Evolutionary conservation across 2,329 filamentous ascomycete species (phyloP).

Genomic region (Daldinia sp.): DNA sequence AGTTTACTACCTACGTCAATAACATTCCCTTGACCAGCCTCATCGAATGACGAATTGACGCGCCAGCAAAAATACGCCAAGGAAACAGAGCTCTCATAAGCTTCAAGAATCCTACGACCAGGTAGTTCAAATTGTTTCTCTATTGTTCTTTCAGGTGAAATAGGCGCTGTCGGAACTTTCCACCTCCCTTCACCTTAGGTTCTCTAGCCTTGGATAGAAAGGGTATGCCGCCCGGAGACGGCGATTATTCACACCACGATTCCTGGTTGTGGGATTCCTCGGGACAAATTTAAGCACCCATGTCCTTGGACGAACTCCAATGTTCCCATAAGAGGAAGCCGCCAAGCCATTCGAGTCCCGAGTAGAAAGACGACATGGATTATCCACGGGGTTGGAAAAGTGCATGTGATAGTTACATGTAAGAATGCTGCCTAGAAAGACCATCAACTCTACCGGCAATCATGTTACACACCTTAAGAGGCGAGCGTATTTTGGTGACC

Average conservation of each 20-base stretch:
- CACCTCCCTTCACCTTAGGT: neutral
- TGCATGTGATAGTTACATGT: neutral
- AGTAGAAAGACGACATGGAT: slow-evolving; percentile 4
- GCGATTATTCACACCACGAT: neutral
- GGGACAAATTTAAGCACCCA: neutral
- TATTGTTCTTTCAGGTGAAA: neutral
- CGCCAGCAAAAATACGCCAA: neutral
- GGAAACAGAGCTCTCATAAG: neutral
- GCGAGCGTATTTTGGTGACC: neutral
- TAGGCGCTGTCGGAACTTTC: neutral
- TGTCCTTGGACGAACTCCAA: neutral
- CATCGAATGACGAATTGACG: neutral
- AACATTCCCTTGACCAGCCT: neutral
- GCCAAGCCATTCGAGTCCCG: neutral
- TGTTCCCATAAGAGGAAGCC: slow-evolving; percentile 5
- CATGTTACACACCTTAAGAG: neutral
- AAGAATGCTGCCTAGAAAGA: neutral
- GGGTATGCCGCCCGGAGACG: neutral
- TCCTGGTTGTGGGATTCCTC: neutral
- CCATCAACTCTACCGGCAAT: neutral
- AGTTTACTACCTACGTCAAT: neutral
- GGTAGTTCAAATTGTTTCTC: neutral
- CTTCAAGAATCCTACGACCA: neutral
- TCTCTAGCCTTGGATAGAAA: neutral
- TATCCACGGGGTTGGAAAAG: neutral